A percentile compares a stretch with the other conserved stretches of the same genome.
phyloP scores from a whole-genome alignment of 495 filamentous ascomycete genomes.

The Podospora tetraspora region DNA sequence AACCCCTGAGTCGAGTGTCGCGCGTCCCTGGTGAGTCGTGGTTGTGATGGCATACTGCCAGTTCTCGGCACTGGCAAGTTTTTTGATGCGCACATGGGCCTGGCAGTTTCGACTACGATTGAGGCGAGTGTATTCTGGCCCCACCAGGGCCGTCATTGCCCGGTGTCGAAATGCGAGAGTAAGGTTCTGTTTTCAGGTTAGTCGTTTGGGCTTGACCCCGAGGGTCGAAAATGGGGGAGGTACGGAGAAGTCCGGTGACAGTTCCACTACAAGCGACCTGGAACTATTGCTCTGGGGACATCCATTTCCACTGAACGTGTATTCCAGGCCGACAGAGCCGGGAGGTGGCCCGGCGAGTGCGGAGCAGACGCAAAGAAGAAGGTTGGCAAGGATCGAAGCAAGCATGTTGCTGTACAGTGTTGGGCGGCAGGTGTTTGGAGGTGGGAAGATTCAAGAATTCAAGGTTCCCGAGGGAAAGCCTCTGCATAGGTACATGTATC shows the following conservation, averaged over 20 bases:
- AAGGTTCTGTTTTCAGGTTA: not conserved
- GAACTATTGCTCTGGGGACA: not conserved
- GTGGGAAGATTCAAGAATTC: not conserved
- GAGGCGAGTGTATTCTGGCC: not conserved
- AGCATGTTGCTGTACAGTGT: not conserved
- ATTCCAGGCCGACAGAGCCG: not conserved
- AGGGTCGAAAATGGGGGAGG: not conserved
- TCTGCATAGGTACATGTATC: too few relatives aligned
- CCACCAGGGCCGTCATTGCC: not conserved
- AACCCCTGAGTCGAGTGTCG: not conserved
- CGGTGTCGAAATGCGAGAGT: not conserved
- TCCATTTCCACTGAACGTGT: not conserved
- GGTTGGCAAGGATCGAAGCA: not conserved
- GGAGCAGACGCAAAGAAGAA: not conserved
- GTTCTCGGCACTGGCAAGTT: not conserved
- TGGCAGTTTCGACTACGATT: not conserved
- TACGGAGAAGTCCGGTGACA: not conserved
- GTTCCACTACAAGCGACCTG: not conserved
- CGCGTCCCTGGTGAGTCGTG: not conserved
- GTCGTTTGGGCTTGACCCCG: not conserved
- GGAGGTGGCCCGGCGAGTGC: not conserved
- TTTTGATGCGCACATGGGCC: not conserved
- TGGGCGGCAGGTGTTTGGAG: not conserved
- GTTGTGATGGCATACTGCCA: not conserved
- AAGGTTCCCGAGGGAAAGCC: not conserved